Base-by-base conservation (phyloP, 2,329 filamentous ascomycete genomes). In the Aureobasidium musti region DNA sequence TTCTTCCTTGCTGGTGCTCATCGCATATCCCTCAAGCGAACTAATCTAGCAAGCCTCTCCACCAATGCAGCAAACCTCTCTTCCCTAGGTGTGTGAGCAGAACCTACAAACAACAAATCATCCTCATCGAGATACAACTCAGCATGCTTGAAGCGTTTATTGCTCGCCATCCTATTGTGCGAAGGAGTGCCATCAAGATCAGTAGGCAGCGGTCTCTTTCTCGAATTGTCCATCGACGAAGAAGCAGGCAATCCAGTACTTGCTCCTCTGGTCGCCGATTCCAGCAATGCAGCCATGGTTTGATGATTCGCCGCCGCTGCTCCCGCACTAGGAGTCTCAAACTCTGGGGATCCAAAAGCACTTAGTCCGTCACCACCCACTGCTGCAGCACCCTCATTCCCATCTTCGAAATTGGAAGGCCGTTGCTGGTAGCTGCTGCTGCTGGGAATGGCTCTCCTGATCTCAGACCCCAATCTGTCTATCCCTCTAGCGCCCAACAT, bases 41-140 rank as follows among this genome's bases (percentile, higher is more conserved):
- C 52, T 1, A 65, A 53, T 30, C 63, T 45, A 39, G 63, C 63
- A 30, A 65, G 47, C 30, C 52, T 45, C 41, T 65, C 63, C 26
- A 65, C 63, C 26, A 65, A n/a, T 0, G 37, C 63, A 14, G 37
- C 52, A n/a, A 47, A 65, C 6, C 63, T 49, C 21, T 56, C 39
- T 35, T 65, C 63, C 7, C 63, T 57, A 2, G 50, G 19, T 14
- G 37, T 49, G 7, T 47, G 21, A n/a, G 63, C 63, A 33, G 41
- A 56, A 19, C 26, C 21, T n/a, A 65, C 21, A 37, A 65, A 65
- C 11, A 47, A 21, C 10, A 47, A 57, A 21, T 65, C 63, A 4
- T 49, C 63, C n/a, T 65, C 63, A 11, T 65, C 63, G 21, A 65
- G 63, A 49, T 65, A 65, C 10, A 56, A 28, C n/a, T 65, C 63